phyloP scores from a whole-genome alignment of 1,139 yeast species.

The Debaryomyces fabryi region DNA sequence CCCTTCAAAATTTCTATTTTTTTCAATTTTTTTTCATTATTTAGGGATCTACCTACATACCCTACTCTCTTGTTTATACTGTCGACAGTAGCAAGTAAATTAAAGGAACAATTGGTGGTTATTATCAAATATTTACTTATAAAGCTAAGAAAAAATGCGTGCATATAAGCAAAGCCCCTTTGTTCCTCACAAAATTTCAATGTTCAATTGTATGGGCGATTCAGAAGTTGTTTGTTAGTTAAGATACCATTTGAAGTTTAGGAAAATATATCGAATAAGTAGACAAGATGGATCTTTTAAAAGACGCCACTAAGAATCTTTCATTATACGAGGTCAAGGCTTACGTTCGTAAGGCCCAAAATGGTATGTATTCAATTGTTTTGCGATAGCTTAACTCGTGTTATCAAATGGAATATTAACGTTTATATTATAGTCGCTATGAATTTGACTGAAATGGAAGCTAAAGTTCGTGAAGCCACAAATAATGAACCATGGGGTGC shows the following conservation, averaged over 20 bases:
- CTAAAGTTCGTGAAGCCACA: conserved; percentile 96
- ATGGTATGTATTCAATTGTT: conserved; percentile 48
- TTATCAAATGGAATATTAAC: conserved; percentile 16
- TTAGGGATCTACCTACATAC: too few relatives aligned
- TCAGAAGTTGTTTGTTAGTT: not conserved
- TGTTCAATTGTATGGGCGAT: not conserved
- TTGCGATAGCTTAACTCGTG: not conserved
- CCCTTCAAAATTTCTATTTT: not conserved
- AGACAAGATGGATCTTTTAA: conserved; percentile 59
- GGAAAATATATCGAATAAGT: conserved; percentile 6
- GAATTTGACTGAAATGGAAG: conserved; percentile 94
- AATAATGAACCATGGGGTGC: conserved; percentile 99
- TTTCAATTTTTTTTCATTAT: not conserved
- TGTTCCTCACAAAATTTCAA: conserved; percentile 4
- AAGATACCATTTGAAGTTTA: not conserved
- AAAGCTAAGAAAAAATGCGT: not conserved
- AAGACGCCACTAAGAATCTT: conserved; percentile 77
- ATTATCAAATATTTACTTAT: too few relatives aligned
- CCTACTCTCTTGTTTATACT: not conserved
- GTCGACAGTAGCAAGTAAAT: not conserved
- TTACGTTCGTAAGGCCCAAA: conserved; percentile 96
- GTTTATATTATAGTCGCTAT: conserved; percentile 57
- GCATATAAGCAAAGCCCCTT: conserved; percentile 4
- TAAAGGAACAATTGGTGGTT: not conserved
- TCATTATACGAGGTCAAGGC: conserved; percentile 95